A percentile compares a stretch with the other conserved stretches of the same genome.
phyloP scores from a whole-genome alignment of 108 stramenopile genomes.

The Skeletonema menzelii region DNA sequence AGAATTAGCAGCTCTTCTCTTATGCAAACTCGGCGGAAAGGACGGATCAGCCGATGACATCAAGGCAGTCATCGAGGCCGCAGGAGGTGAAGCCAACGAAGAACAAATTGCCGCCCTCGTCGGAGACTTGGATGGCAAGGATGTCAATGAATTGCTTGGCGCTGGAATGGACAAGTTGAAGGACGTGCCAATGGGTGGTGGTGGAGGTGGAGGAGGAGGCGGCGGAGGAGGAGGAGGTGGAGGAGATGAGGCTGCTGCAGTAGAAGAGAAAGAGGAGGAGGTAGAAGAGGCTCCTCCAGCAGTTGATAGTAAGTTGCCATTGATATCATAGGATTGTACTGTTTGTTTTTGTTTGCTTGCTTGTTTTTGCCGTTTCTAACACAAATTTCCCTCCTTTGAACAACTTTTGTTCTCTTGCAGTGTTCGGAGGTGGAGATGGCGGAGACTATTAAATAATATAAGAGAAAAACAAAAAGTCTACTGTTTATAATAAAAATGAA shows the following conservation, averaged over 20 bases:
- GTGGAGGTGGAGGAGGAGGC: conserved; percentile 76
- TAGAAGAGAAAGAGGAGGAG: conserved; percentile 42
- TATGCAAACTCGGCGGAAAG: conserved; percentile 87
- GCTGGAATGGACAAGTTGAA: conserved; percentile 89
- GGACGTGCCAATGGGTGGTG: conserved; percentile 92
- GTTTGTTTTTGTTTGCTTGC: too few species aligned
- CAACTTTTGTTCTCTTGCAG: conserved; percentile 58
- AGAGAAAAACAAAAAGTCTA: background rate
- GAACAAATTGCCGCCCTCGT: conserved; percentile 64
- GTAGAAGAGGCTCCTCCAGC: conserved; percentile 58
- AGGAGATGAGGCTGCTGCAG: conserved; percentile 25
- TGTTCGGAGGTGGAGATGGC: conserved; percentile 76
- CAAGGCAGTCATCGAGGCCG: conserved; percentile 82
- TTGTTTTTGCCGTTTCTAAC: background rate
- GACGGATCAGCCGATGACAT: conserved; percentile 79
- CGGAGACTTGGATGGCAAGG: conserved; percentile 85
- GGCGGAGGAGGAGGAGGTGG: conserved; percentile 40
- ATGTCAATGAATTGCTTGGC: conserved; percentile 78
- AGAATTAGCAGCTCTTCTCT: conserved; percentile 81
- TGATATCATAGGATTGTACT: background rate
- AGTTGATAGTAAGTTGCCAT: conserved; percentile 27
- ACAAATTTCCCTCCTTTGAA: conserved; percentile 6
- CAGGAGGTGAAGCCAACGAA: conserved; percentile 74
- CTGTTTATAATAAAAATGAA: background rate
- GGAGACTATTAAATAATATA: conserved; percentile 52